Base-by-base conservation (phyloP, 177 flowering plant genomes). In the Vitis hybrid region DNA sequence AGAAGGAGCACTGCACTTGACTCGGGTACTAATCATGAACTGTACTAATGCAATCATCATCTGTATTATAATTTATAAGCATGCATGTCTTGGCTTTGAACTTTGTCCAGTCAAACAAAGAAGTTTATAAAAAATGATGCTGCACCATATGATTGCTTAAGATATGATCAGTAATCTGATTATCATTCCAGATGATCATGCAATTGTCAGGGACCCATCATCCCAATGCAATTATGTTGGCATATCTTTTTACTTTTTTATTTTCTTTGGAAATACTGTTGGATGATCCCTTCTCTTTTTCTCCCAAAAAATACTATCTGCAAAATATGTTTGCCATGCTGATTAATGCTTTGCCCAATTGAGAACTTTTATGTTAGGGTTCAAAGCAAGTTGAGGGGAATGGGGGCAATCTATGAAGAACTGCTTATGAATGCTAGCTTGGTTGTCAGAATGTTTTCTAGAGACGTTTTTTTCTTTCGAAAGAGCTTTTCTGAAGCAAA, bases 91-190 rank as follows among this genome's bases (percentile, higher is more conserved):
- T 55, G 32, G 56, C 64, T 10, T 7, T 63, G 10, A 23, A 18
- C 52, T 72, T 57, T 65, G 56, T 72, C 65, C 74, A 57, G 52
- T 10, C 56, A 64, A 40, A 40, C 61, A 19, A 72, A 72, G 61
- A 52, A 69, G 56, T 65, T 56, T 0, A 4, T 15, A 32, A 66
- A 5, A 58, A 56, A 65, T 11, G 55, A 54, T 60, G 11, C 71
- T 73, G 67, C 60, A 34, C 32, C 65, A 52, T 61, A 67, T 73
- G 71, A 73, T 73, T 67, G 71, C 67, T 67, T 18, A 73, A 73
- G 62, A 55, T 56, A 62, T 67, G 30, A 11, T 26, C 63, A 26
- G 57, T 7, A 26, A 34, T 72, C 57, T 48, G 30, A 59, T 57
- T 66, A 72, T 72, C 70, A 58, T 72, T 54, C 66, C 61, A 18